Evolutionary conservation across 2,329 filamentous ascomycete genomes (phyloP).

Genomic region (Fusarium algeriense): DNA sequence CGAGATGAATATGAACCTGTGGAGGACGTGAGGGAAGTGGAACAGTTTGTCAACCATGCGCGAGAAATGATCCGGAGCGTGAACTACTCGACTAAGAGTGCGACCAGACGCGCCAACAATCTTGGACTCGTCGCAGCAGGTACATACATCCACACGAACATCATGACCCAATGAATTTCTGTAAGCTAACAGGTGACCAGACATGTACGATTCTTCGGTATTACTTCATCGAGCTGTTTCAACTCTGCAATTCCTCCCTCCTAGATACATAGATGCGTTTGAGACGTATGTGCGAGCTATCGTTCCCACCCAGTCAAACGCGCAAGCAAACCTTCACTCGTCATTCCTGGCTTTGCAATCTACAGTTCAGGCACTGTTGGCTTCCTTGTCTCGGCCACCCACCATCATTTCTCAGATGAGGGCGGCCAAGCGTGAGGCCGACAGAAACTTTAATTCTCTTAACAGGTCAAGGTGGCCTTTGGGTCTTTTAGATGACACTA

Average conservation of each 20-base stretch:
- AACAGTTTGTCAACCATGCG: constrained; percentile 91
- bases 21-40: constrained; percentile 86
- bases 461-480: constrained; percentile 84
- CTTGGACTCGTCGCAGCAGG: constrained; percentile 73
- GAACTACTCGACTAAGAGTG: constrained; percentile 83
- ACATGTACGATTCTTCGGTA: constrained; percentile 75
- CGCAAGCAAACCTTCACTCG: constrained; percentile 79
- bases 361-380: constrained; percentile 84
- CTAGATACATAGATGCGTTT: constrained; percentile 76
- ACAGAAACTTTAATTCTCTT: constrained; percentile 81
- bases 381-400: constrained; percentile 82
- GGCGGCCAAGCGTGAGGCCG: constrained; percentile 79
- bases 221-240: constrained; percentile 65
- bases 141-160: constrained; percentile 52
- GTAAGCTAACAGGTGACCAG: constrained; percentile 56
- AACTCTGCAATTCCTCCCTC: constrained; percentile 75
- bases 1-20: constrained; percentile 90
- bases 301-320: constrained; percentile 76
- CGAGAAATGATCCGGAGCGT: constrained; percentile 89
- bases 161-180: constrained; percentile 25
- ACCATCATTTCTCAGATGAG: constrained; percentile 82
- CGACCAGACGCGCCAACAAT: constrained; percentile 83
- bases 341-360: constrained; percentile 83
- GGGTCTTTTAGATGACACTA: constrained; percentile 86
- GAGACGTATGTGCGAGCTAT: constrained; percentile 77